Evolutionary conservation across 805 yeast species (phyloP), one percentile per base, ranked within the genome.

Genomic region (Saturnispora besseyi): DNA sequence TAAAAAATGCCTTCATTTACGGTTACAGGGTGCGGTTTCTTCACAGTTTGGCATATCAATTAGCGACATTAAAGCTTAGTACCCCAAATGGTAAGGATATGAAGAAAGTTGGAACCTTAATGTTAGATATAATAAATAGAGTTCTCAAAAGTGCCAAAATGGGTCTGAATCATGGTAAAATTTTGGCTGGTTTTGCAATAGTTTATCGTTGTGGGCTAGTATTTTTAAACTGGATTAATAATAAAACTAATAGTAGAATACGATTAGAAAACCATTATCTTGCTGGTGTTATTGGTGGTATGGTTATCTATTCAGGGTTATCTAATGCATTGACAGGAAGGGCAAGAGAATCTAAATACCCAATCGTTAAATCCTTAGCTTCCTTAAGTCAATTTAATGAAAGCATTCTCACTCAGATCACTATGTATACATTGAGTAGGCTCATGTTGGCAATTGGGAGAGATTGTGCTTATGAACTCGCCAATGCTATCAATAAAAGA

Each of bases 361-460:
- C 11, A 26, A 7, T n/a, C 0, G 31, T 44, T 8, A 57, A 44
- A 33, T 28, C 9, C 24, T 13, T n/a, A n/a, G 43, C 36, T 18
- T 28, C 3, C 31, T 49, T 9, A 40, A 56, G 12, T 45, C 57
- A 28, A 10, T 37, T 45, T n/a, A 61, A 62, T 40, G 59, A 60
- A 21, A 50, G 61, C 4, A 81, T 84, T 29, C 73, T 85, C n/a
- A 83, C 79, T 54, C 90, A 84, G 63, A 77, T 85, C 55, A 85
- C 89, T 1, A 71, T 85, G 46, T 85, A 85, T 59, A 82, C 87
- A 53, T 75, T 82, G 50, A 79, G 87, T 3, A 70, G 95, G 41
- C 87, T 83, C 4, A 60, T 78, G 45, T 60, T 86, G 40, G 91
- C 86, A 0, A 45, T 75, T 4, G 82, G 84, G 12, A 81, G 78